Evolutionary conservation across 2,329 filamentous ascomycete genomes (phyloP).

Genomic region (Fonsecaea erecta): DNA sequence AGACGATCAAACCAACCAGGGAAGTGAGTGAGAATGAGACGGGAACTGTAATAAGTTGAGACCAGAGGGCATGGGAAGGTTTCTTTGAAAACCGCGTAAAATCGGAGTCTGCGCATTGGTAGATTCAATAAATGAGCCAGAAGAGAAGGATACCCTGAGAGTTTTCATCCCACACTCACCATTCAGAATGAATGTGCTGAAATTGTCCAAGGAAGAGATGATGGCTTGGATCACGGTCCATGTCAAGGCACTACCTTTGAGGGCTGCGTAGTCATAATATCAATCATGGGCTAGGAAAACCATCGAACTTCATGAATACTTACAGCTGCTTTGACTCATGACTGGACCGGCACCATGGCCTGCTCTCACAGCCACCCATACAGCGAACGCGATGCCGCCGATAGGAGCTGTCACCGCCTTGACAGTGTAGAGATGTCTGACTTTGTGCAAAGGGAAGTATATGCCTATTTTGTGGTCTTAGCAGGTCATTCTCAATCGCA

Average conservation of each 20-base stretch:
- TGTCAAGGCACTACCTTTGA: slow-evolving; percentile 69
- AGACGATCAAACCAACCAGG: slow-evolving; percentile 81
- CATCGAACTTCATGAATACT: slow-evolving; percentile 1
- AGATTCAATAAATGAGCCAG: neutral
- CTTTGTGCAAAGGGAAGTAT: slow-evolving; percentile 29
- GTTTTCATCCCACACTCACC: slow-evolving; percentile 39
- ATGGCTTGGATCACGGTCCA: slow-evolving; percentile 85
- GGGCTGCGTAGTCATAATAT: slow-evolving; percentile 34
- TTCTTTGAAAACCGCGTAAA: slow-evolving; percentile 70
- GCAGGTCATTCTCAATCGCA: slow-evolving; percentile 4
- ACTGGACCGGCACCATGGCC: slow-evolving; percentile 78
- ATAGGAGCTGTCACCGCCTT: slow-evolving; percentile 82
- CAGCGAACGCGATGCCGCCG: slow-evolving; percentile 80
- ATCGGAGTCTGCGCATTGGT: slow-evolving; percentile 61
- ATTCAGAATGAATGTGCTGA: slow-evolving; percentile 79
- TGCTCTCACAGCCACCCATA: slow-evolving; percentile 81
- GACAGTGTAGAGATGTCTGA: slow-evolving; percentile 81
- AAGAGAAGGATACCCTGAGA: neutral
- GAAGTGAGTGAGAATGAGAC: slow-evolving; percentile 76
- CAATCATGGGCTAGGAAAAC: slow-evolving; percentile 1
- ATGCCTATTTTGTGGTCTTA: slow-evolving; percentile 17
- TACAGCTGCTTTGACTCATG: slow-evolving; percentile 66
- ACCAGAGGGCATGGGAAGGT: slow-evolving; percentile 49
- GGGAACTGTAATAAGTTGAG: slow-evolving; percentile 61
- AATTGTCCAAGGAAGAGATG: slow-evolving; percentile 89